These are phyloP conservation scores for Periconia sp. DNA, from an alignment of 2,329 filamentous ascomycete genomes.

Conservation along the genomic window DNA sequence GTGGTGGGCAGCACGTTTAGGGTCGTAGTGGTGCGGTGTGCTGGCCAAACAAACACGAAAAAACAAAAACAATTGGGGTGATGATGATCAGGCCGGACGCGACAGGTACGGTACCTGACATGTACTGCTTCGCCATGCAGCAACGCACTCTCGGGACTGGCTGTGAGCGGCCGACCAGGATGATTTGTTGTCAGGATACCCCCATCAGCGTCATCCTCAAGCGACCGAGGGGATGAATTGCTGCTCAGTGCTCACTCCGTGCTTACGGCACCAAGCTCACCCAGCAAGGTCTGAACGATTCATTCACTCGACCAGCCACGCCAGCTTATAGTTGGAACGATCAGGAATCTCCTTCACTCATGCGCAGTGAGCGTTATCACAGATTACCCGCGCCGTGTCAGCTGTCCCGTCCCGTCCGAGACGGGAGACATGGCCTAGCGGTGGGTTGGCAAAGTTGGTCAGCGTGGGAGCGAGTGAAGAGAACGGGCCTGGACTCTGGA, in stretches of 20 bases:
- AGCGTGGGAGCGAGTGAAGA: neutral
- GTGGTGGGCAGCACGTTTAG: neutral
- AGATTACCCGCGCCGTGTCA: constrained; percentile 10
- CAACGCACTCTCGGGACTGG: neutral
- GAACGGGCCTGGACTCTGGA: neutral
- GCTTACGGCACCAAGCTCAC: neutral
- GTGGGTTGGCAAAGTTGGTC: neutral
- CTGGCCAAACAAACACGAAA: neutral
- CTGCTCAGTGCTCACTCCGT: neutral
- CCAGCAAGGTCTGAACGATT: neutral
- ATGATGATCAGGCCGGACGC: neutral
- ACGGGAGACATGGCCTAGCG: constrained; percentile 7
- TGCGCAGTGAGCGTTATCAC: constrained; percentile 27
- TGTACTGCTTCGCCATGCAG: neutral
- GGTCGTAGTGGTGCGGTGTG: neutral
- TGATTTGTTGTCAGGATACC: neutral
- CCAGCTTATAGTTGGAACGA: neutral
- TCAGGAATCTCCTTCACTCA: constrained; percentile 2
- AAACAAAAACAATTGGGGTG: neutral
- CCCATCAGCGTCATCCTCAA: neutral
- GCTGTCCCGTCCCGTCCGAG: constrained; percentile 25
- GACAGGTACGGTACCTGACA: constrained; percentile 1
- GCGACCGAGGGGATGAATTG: neutral
- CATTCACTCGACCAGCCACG: neutral
- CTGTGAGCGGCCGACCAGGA: neutral